Percentiles rank a stretch among this genome's conserved stretches.
phyloP scores from a whole-genome alignment of 257 asterid genomes.

The Solanum medicagineum region DNA sequence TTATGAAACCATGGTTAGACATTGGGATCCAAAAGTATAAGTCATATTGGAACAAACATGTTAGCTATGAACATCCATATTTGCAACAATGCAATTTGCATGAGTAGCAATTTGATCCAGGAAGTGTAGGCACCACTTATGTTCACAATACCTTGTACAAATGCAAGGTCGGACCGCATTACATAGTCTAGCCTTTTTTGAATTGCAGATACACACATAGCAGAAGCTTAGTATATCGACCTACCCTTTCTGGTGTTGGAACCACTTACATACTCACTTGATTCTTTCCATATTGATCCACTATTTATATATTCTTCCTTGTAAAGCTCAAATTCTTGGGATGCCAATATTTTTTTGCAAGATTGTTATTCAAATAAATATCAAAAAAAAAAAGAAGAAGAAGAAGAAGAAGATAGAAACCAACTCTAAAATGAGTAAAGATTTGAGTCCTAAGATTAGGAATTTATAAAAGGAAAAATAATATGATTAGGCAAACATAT shows the following conservation, averaged over 20 bases:
- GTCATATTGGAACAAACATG: constrained; percentile 52
- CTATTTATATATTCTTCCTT: not conserved
- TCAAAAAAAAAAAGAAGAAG: no score
- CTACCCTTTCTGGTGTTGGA: not conserved
- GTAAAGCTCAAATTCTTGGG: not conserved
- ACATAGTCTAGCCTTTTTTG: not conserved
- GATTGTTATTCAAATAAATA: no score
- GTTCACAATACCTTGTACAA: not conserved
- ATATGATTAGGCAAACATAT: no score
- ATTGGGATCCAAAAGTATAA: constrained; percentile 65
- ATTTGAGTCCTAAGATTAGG: no score
- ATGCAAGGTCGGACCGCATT: not conserved
- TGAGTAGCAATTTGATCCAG: constrained; percentile 17
- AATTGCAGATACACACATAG: not conserved
- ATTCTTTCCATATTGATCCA: not conserved
- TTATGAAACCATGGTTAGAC: constrained; percentile 87
- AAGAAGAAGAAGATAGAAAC: no score
- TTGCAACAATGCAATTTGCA: constrained; percentile 80
- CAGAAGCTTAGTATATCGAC: not conserved
- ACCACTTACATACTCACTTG: not conserved
- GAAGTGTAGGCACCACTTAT: constrained; percentile 6
- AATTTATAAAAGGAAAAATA: no score
- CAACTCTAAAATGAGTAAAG: no score
- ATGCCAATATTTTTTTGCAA: no score
- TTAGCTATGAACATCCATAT: constrained; percentile 58